Conservation (phyloP, 2,329 filamentous ascomycete genomes). For the Cladophialophora exuberans region DNA sequence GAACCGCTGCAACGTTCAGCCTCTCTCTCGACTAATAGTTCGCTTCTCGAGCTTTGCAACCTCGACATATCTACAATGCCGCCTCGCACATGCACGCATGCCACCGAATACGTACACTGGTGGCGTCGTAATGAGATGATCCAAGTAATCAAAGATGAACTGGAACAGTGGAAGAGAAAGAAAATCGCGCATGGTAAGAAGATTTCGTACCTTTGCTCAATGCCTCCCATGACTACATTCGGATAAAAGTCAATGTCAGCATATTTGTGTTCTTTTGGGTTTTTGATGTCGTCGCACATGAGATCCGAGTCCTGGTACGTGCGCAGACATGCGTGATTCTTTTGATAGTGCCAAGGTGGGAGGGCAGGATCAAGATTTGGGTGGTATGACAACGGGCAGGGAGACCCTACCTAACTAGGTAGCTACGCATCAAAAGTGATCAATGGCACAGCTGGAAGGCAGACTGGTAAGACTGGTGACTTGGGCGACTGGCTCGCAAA, state of each 20-base stretch:
- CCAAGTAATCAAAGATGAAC: constrained; percentile 17
- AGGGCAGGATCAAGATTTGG: no score
- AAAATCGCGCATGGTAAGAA: constrained; percentile 13
- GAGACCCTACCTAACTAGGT: no score
- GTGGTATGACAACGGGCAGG: no score
- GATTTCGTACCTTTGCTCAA: neutral
- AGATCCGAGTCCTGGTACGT: no score
- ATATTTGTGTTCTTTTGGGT: neutral
- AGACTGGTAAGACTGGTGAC: no score
- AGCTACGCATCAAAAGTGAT: no score
- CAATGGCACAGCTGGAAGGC: no score
- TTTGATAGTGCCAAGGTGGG: no score
- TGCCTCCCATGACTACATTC: neutral
- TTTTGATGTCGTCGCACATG: no score
- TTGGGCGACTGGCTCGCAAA: no score
- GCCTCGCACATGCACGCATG: constrained; percentile 13
- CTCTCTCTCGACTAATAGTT: neutral
- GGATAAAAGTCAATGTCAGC: neutral
- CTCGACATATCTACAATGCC: constrained; percentile 1
- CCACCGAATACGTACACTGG: constrained; percentile 22
- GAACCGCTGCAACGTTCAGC: no score
- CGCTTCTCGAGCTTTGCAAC: neutral
- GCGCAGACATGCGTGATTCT: no score
- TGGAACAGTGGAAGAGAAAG: constrained; percentile 22
- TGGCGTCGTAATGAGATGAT: constrained; percentile 21